Evolutionary conservation across 495 filamentous ascomycete species (phyloP), one percentile per base, ranked within the genome.

Genomic region (Neurospora hispaniola): DNA sequence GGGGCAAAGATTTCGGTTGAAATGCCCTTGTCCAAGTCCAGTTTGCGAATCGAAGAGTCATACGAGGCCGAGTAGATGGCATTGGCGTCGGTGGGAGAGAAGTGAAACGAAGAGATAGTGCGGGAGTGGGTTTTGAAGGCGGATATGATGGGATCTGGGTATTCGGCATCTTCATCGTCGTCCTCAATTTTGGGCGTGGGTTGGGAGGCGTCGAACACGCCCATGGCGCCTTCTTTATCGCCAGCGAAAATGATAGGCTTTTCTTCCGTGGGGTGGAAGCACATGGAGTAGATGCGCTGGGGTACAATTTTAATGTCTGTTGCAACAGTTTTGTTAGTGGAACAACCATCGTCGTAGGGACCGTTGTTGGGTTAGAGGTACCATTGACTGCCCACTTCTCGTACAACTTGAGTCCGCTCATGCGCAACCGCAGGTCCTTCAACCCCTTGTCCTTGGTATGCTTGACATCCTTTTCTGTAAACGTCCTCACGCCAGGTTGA

Each of bases 171-270:
- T 23, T 90, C 89, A 42, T 87, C 87, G 43, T 91, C 86, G 74
- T 87, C 84, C 62, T 82, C 81, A 38, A 82, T 73, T 35, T 84
- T 77, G 40, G 87, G 82, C 3, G 82, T 84, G 31, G 88, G 87
- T 75, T 97, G 93, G 0, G 94, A 96, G 1, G 90, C 93, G 77
- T 98, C 94, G 69, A 97, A 92, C n/a, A 99, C 88, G 8, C 96
- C 96, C 41, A 99, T 86, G 71, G 94, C 93, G 31, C 96, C 96
- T 79, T 96, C 87, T 80, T 99, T 98, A 79, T 99, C 96, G 69
- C 94, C 94, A 2, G 95, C 96, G 76, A 98, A 97, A n/a, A 99
- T 87, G 6, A 98, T 85, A 0, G 93, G 89, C 75, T 98, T 98
- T 11, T 93, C 88, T 70, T 87, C 83, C 0, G 90, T 93, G 0